A percentile compares a stretch with the other conserved stretches of the same genome.
Conservation (phyloP, 352 stramenopile genomes). For the Blastocystis sp. region DNA sequence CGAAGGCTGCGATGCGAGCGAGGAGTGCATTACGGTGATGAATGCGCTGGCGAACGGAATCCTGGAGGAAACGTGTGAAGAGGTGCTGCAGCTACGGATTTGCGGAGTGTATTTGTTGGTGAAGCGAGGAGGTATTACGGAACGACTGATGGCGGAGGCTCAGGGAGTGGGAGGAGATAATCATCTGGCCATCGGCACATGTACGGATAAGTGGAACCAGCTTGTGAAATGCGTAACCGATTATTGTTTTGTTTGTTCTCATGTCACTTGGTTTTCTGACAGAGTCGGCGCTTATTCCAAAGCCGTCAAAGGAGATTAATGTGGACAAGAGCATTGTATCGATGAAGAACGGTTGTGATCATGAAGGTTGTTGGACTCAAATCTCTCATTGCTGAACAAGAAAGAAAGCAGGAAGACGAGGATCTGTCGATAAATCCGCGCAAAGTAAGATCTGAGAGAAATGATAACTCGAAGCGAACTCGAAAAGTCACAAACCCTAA, state of each 20-base stretch:
- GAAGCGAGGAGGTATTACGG: neutral
- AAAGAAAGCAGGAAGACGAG: conserved; percentile 13
- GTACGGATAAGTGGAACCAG: neutral
- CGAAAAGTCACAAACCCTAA: conserved; percentile 21
- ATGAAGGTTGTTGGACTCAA: conserved; percentile 71
- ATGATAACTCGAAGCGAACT: neutral
- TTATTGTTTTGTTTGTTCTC: conserved; percentile 45
- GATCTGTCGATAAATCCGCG: conserved; percentile 1
- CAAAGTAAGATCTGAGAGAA: neutral
- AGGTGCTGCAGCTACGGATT: neutral
- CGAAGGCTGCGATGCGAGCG: neutral
- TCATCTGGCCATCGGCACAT: neutral
- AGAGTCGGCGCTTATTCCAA: conserved; percentile 74
- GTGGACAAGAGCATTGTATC: conserved; percentile 66
- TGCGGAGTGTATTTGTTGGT: conserved; percentile 24
- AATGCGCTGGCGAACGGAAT: neutral
- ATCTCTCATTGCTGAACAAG: conserved; percentile 19
- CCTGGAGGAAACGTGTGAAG: neutral
- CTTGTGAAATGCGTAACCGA: neutral
- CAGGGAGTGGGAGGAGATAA: neutral
- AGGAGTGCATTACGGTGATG: neutral
- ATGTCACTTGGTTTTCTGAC: conserved; percentile 78
- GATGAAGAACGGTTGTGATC: neutral
- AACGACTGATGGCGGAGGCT: neutral
- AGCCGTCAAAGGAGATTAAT: conserved; percentile 75